A percentile compares a stretch with the other conserved stretches of the same genome.
Conservation (phyloP, 1,284 basidiomycete genomes). For the Hymenochaete sp. region DNA sequence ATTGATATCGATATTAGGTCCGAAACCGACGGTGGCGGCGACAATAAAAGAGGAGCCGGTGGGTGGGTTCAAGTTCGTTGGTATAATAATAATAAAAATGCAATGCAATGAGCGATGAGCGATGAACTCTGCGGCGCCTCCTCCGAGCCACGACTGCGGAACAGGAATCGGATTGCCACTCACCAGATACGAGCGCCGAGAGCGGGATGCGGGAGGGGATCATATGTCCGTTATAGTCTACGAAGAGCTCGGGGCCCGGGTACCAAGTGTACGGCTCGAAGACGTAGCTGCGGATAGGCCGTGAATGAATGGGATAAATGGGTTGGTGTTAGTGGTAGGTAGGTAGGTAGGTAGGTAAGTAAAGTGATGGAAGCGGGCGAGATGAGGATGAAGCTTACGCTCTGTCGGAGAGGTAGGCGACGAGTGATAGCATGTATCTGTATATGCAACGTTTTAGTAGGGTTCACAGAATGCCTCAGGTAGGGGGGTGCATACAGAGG, state of each 20-base stretch:
- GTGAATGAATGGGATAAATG: not conserved
- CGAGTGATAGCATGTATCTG: conserved; percentile 14
- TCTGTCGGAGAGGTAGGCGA: conserved; percentile 18
- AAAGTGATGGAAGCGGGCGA: not conserved
- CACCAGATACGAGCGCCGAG: conserved; percentile 15
- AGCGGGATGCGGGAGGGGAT: conserved; percentile 18
- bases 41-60: too few species aligned
- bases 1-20: not conserved
- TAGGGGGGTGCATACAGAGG: not conserved
- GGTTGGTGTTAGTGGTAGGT: not conserved
- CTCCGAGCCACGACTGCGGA: too few species aligned
- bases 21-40: not conserved
- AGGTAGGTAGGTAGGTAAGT: not conserved
- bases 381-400: conserved; percentile 13
- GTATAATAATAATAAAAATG: too few species aligned
- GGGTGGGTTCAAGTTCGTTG: too few species aligned
- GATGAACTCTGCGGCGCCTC: too few species aligned
- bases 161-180: too few species aligned
- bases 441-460: not conserved
- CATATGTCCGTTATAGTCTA: conserved; percentile 12
- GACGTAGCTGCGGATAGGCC: conserved; percentile 9
- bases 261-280: conserved; percentile 16
- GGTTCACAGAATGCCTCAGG: not conserved
- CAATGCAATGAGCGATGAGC: too few species aligned
- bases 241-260: conserved; percentile 3